Conservation (phyloP, 116 monocot species). For the Papilionanthe hybrid region DNA sequence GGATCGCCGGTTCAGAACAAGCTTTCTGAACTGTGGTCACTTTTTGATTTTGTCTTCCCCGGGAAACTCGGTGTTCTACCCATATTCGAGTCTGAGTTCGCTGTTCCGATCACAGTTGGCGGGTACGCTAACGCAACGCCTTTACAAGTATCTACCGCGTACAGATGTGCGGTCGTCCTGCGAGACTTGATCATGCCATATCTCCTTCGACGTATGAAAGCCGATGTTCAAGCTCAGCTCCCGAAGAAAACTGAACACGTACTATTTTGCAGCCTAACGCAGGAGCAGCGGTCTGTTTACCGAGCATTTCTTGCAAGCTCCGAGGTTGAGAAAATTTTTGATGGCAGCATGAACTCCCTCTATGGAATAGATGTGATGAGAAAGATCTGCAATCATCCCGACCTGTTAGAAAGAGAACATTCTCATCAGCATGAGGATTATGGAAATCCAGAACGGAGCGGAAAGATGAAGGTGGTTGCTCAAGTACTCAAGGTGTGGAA, state of each 20-base stretch:
- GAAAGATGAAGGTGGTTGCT: constrained; percentile 82
- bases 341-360: constrained; percentile 78
- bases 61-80: constrained; percentile 94
- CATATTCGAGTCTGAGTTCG: constrained; percentile 87
- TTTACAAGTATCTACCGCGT: constrained; percentile 96
- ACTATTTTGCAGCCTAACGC: constrained; percentile 84
- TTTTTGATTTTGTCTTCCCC: constrained; percentile 98
- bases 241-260: constrained; percentile 96
- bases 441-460: constrained; percentile 78
- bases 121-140: constrained; percentile 95
- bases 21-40: constrained; percentile 89
- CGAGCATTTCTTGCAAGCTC: constrained; percentile 91
- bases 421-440: constrained; percentile 71
- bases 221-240: constrained; percentile 83
- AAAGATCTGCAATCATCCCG: constrained; percentile 97
- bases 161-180: constrained; percentile 84
- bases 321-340: constrained; percentile 94
- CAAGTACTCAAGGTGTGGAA: constrained; percentile 85
- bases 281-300: constrained; percentile 64
- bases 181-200: constrained; percentile 94
- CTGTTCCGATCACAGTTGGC: constrained; percentile 87
- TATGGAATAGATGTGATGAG: constrained; percentile 96
- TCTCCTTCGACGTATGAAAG: constrained; percentile 89
- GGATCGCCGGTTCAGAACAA: constrained; percentile 98
- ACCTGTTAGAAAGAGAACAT: constrained; percentile 87